These are phyloP conservation scores for Fraxinus americana DNA, from an alignment of 257 asterid species.

Conservation along the genomic window DNA sequence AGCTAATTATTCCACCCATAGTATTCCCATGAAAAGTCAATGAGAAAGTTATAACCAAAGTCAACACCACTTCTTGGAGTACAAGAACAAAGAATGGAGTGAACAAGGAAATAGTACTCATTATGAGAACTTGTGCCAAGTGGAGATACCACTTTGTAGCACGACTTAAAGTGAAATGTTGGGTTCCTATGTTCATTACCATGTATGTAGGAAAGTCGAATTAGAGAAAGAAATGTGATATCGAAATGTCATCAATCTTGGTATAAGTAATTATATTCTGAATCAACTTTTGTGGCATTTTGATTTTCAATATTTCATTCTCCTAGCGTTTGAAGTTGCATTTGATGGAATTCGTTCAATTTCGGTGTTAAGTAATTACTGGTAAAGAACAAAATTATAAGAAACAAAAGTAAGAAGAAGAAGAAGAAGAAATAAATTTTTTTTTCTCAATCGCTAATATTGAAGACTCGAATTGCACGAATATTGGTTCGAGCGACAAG, in stretches of 20 bases:
- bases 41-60: slow-evolving; percentile 21
- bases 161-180: neutral
- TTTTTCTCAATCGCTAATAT: no score
- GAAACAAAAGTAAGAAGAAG: no score
- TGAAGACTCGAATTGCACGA: neutral
- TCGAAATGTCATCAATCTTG: neutral
- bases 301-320: no score
- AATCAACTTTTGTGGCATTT: no score
- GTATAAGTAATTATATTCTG: neutral
- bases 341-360: neutral
- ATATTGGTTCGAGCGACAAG: neutral
- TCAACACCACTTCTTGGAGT: slow-evolving; percentile 53
- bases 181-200: neutral
- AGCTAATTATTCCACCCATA: slow-evolving; percentile 49
- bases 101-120: neutral
- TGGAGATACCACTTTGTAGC: neutral
- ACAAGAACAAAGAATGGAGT: neutral
- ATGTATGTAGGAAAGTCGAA: no score
- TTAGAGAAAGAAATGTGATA: no score
- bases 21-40: neutral
- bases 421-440: neutral
- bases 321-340: neutral
- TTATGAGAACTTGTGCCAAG: neutral
- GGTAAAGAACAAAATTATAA: neutral
- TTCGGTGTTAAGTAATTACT: neutral